Percentiles rank a stretch among this genome's conserved stretches.
Evolutionary conservation across 495 filamentous ascomycete genomes (phyloP).

Genomic region (Ascobolus immersus): DNA sequence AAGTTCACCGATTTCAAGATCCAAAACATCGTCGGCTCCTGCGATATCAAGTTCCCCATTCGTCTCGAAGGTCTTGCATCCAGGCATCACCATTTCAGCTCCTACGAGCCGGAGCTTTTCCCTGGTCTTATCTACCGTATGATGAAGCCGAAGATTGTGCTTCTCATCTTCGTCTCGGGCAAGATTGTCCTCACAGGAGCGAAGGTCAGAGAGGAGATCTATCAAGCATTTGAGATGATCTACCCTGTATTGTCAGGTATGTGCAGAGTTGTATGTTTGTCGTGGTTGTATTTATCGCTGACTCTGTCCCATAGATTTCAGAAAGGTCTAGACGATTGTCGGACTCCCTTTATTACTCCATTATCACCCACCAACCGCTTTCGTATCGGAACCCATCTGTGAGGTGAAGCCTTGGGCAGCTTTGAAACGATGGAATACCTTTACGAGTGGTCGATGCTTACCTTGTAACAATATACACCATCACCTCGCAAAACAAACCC

Average conservation of each 20-base stretch:
- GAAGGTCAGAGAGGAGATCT: conserved; percentile 96
- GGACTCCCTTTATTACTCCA: conserved; percentile 5
- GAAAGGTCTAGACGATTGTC: conserved; percentile 27
- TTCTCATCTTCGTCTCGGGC: conserved; percentile 93
- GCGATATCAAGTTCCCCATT: conserved; percentile 98
- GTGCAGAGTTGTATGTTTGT: conserved; percentile 5
- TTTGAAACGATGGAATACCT: too few species aligned
- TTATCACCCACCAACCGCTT: conserved; percentile 13
- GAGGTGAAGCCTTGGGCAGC: too few species aligned
- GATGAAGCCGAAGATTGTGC: conserved; percentile 99
- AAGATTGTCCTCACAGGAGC: conserved; percentile 97
- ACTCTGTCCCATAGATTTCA: conserved; percentile 31
- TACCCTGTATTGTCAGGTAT: conserved; percentile 88
- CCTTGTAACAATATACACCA: conserved; percentile 24
- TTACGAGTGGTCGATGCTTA: too few species aligned
- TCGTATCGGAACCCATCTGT: too few species aligned
- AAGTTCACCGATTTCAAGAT: conserved; percentile 99
- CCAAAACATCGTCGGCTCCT: conserved; percentile 97
- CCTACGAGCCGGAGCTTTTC: conserved; percentile 95
- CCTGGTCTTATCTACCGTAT: conserved; percentile 98
- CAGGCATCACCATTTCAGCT: conserved; percentile 97
- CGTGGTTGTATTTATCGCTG: conserved; percentile 10
- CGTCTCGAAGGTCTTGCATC: conserved; percentile 84
- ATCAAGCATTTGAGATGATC: conserved; percentile 96
- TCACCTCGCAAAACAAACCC: conserved; percentile 15